These are phyloP conservation scores for Pseudonitzschia pungens DNA, from an alignment of 108 stramenopile species.

Conservation along the genomic window DNA sequence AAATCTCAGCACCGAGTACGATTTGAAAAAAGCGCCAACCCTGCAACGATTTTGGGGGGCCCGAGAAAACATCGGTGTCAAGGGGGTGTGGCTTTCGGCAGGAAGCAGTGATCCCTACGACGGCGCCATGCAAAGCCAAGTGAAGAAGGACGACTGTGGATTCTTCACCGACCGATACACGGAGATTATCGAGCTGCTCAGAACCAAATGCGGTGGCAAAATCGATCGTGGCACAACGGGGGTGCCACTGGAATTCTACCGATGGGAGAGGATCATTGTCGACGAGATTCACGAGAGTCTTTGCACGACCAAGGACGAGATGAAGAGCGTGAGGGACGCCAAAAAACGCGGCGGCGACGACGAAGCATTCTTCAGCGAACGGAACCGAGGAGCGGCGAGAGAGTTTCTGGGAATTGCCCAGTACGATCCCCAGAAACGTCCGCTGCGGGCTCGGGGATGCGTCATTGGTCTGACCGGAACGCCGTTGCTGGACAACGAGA, in stretches of 20 bases:
- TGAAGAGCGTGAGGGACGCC: background rate
- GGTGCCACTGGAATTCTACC: conserved; percentile 76
- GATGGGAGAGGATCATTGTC: conserved; percentile 72
- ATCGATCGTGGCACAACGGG: conserved; percentile 51
- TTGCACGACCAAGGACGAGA: too few relatives aligned
- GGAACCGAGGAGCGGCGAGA: conserved; percentile 59
- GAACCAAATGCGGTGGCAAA: background rate
- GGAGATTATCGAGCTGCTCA: background rate
- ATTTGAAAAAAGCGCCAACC: too few relatives aligned
- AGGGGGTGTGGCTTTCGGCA: conserved; percentile 68
- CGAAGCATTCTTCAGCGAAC: conserved; percentile 37
- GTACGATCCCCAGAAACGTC: conserved; percentile 49
- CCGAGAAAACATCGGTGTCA: conserved; percentile 43
- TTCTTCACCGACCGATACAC: conserved; percentile 56
- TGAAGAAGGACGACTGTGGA: conserved; percentile 30
- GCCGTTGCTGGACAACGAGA: conserved; percentile 63
- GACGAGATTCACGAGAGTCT: conserved; percentile 78
- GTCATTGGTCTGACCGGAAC: conserved; percentile 78
- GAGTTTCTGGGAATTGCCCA: conserved; percentile 67
- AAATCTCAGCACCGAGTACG: too few relatives aligned
- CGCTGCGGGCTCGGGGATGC: conserved; percentile 44
- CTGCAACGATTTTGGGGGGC: conserved; percentile 24
- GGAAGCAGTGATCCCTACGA: conserved; percentile 55
- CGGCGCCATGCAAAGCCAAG: conserved; percentile 35
- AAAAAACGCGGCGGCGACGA: conserved; percentile 12